phyloP scores from a whole-genome alignment of 441 rosid species.

The Melastoma candidum region DNA sequence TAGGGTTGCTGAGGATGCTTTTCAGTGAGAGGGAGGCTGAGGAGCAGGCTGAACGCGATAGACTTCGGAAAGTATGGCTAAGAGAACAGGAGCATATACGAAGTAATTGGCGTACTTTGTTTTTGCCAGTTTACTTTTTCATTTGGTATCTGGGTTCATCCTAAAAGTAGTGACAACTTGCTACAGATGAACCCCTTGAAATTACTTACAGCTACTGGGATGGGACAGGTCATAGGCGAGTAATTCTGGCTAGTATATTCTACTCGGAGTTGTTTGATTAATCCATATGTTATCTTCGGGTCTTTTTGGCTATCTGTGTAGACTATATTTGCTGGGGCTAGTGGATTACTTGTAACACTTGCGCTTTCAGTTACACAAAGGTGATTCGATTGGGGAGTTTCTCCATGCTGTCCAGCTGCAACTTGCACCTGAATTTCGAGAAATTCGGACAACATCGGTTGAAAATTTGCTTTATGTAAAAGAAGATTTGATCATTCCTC shows the following conservation, averaged over 20 bases:
- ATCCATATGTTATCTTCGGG: constrained; percentile 2
- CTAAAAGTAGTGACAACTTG: constrained; percentile 2
- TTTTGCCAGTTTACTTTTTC: background rate
- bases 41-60: constrained; percentile 96
- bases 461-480: constrained; percentile 93
- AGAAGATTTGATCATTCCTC: constrained; percentile 96
- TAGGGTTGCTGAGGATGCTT: constrained; percentile 71
- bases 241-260: constrained; percentile 52
- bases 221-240: constrained; percentile 94
- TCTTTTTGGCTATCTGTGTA: constrained; percentile 5
- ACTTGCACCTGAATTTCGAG: constrained; percentile 97
- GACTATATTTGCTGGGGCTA: too few species aligned
- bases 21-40: constrained; percentile 98
- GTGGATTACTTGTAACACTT: background rate
- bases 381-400: constrained; percentile 80
- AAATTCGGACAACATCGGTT: constrained; percentile 83
- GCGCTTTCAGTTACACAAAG: constrained; percentile 58
- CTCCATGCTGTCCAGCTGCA: constrained; percentile 88
- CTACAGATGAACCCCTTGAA: constrained; percentile 77
- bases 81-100: constrained; percentile 75
- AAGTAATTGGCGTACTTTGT: constrained; percentile 33
- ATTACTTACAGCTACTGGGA: constrained; percentile 99
- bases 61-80: constrained; percentile 83
- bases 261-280: background rate
- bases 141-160: constrained; percentile 3